Conservation (phyloP, 2,329 filamentous ascomycete species). For the Colletotrichum truncatum region DNA sequence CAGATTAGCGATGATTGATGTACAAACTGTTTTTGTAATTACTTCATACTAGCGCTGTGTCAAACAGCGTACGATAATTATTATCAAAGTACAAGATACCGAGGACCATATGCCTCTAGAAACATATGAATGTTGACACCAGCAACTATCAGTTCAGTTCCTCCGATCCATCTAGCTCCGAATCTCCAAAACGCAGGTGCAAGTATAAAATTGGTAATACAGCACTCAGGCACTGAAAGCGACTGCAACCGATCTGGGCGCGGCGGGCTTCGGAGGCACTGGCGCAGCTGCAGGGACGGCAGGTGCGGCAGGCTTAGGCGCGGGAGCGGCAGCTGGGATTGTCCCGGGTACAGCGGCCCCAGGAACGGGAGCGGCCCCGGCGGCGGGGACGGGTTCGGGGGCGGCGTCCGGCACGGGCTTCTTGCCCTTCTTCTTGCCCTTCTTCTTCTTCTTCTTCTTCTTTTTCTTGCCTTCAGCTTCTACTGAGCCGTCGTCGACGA, state of each 20-base stretch:
- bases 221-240: neutral
- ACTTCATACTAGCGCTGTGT: neutral
- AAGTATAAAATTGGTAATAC: neutral
- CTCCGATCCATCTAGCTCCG: neutral
- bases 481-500: neutral
- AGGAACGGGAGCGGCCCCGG: neutral
- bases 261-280: neutral
- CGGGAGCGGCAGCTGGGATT: neutral
- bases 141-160: neutral
- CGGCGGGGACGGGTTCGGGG: neutral
- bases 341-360: neutral
- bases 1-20: too few species aligned
- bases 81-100: neutral
- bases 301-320: neutral
- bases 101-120: neutral
- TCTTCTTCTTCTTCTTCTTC: constrained; percentile 31
- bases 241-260: neutral
- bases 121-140: constrained; percentile 12
- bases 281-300: neutral
- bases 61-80: neutral
- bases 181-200: neutral
- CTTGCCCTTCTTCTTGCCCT: constrained; percentile 28
- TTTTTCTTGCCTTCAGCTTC: constrained; percentile 23
- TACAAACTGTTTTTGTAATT: neutral
- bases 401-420: constrained; percentile 14